Evolutionary conservation across 129 eudicot species (phyloP).

Genomic region (Centella asiatica): DNA sequence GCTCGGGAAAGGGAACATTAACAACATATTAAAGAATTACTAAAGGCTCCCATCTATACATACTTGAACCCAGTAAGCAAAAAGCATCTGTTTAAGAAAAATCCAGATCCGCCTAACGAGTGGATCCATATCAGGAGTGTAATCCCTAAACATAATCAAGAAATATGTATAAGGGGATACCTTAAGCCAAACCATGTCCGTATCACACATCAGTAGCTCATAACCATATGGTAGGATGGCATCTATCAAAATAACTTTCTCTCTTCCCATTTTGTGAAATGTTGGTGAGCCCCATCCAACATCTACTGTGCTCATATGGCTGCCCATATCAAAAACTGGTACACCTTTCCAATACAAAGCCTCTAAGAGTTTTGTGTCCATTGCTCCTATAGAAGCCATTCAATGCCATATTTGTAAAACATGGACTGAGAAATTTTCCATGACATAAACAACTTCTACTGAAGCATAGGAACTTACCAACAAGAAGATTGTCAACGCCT

Average conservation of each 20-base stretch:
- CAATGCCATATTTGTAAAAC: neutral
- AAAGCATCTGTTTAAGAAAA: too few species aligned
- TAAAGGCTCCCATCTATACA: too few species aligned
- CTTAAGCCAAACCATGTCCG: slow-evolving; percentile 99
- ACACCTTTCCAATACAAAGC: slow-evolving; percentile 96
- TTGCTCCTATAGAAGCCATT: slow-evolving; percentile 53
- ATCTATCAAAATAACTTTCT: slow-evolving; percentile 81
- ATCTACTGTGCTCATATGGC: slow-evolving; percentile 95
- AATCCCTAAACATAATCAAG: neutral
- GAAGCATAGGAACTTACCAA: slow-evolving; percentile 45
- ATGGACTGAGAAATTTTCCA: neutral
- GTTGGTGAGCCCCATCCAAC: slow-evolving; percentile 97
- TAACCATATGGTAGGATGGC: slow-evolving; percentile 77
- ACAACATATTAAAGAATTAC: too few species aligned
- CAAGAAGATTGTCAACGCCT: slow-evolving; percentile 77
- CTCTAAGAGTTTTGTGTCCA: slow-evolving; percentile 92
- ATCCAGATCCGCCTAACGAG: neutral
- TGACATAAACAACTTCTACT: neutral
- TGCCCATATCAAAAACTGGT: slow-evolving; percentile 97
- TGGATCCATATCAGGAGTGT: neutral
- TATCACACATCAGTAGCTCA: slow-evolving; percentile 95
- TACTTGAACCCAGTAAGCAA: neutral
- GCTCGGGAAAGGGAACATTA: too few species aligned
- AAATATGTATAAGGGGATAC: slow-evolving; percentile 27
- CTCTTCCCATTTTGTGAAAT: slow-evolving; percentile 98